Evolutionary conservation across 1,284 basidiomycete genomes (phyloP).

Genomic region (Hortiboletus rubellus): DNA sequence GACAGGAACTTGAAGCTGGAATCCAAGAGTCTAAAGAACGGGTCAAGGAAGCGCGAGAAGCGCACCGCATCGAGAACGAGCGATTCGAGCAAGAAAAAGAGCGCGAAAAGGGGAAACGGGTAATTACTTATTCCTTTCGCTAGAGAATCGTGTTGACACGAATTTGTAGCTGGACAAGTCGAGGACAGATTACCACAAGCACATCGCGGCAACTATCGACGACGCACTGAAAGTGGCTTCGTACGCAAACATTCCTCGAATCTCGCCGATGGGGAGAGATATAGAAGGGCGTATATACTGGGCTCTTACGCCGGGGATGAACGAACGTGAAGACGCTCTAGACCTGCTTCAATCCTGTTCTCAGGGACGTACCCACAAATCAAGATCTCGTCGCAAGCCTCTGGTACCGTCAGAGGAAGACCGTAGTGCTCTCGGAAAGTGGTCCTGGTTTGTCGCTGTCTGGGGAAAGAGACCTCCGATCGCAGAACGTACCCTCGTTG

Average conservation of each 20-base stretch:
- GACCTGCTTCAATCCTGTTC: slow-evolving; percentile 41
- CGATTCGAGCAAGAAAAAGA: slow-evolving; percentile 44
- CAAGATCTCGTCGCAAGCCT: slow-evolving; percentile 40
- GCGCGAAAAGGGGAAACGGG: slow-evolving; percentile 38
- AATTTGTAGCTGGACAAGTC: slow-evolving; percentile 27
- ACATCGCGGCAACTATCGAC: slow-evolving; percentile 20
- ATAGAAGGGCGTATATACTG: slow-evolving; percentile 54
- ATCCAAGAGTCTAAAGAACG: slow-evolving; percentile 54
- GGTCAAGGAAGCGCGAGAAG: slow-evolving; percentile 50
- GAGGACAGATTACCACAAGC: slow-evolving; percentile 25
- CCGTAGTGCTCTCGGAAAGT: slow-evolving; percentile 49
- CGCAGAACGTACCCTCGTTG: slow-evolving; percentile 21
- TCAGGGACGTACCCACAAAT: slow-evolving; percentile 28
- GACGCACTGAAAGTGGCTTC: slow-evolving; percentile 36
- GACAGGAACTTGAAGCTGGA: slow-evolving; percentile 59
- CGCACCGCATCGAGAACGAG: slow-evolving; percentile 45
- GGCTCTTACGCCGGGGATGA: slow-evolving; percentile 48
- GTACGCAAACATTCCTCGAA: slow-evolving; percentile 42
- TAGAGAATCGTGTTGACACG: slow-evolving; percentile 1
- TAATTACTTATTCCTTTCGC: slow-evolving; percentile 24
- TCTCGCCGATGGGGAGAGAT: slow-evolving; percentile 51
- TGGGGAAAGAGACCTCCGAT: slow-evolving; percentile 57
- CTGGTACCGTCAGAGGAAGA: slow-evolving; percentile 47
- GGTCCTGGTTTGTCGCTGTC: slow-evolving; percentile 74
- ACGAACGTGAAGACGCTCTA: slow-evolving; percentile 47